These are phyloP conservation scores for Corniculantispora saksenae DNA, from an alignment of 2,329 filamentous ascomycete genomes.

Conservation along the genomic window DNA sequence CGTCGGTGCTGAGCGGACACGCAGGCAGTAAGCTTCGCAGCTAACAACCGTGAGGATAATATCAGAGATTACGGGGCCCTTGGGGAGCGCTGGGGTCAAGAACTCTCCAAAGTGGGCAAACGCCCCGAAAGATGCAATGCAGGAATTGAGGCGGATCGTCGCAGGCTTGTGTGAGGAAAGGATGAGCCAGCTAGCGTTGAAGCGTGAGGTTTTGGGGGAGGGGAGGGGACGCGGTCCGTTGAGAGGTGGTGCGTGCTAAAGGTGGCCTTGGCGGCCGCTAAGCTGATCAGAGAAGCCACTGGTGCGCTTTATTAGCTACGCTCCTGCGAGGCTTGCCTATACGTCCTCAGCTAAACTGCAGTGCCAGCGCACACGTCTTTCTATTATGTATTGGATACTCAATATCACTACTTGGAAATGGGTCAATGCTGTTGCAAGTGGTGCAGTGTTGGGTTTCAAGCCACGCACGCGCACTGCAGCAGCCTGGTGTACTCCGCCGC, in stretches of 20 bases:
- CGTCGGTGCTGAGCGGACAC: background rate
- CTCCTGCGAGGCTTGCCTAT: background rate
- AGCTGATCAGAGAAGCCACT: background rate
- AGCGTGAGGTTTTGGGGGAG: background rate
- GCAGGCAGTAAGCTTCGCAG: background rate
- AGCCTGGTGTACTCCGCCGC: background rate
- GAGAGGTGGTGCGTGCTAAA: background rate
- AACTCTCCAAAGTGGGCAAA: background rate
- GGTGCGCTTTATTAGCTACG: background rate
- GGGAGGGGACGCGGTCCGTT: too few relatives aligned
- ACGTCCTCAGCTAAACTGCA: background rate
- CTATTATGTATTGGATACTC: too few relatives aligned
- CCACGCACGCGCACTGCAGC: background rate
- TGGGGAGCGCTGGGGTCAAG: background rate
- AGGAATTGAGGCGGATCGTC: constrained; percentile 13
- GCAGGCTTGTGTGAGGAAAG: constrained; percentile 1
- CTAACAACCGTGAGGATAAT: background rate
- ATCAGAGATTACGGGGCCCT: background rate
- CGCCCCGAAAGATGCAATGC: background rate
- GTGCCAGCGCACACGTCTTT: background rate
- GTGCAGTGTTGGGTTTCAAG: background rate
- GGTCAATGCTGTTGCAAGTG: too few relatives aligned
- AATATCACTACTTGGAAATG: too few relatives aligned
- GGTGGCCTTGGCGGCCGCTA: background rate
- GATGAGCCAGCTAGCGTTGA: background rate